Base-by-base conservation (phyloP, 2,329 filamentous ascomycete genomes). In the Aspergillus pseudotamarii region DNA sequence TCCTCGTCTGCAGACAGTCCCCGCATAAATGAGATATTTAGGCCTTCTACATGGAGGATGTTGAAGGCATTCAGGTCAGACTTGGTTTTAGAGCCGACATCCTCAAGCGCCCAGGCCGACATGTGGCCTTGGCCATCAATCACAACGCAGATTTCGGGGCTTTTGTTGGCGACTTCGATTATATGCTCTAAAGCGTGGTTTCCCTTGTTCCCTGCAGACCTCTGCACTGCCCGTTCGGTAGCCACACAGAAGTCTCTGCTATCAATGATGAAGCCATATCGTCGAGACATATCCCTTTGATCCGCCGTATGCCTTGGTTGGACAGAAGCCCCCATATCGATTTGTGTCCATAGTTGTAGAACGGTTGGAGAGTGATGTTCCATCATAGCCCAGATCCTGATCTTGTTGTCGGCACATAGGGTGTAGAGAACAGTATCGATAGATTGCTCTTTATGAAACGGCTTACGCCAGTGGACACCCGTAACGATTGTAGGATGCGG, bases 41-140 rank as follows among this genome's bases (percentile, higher is more conserved):
- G 68, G 2, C 85, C 85, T 71, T 91, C 87, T 30, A 94, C 86
- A 72, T 96, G 91, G 1, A 92, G 88, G 69, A 97, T 89, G 72
- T 93, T 95, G 81, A 95, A 96, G n/a, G 94, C 86, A 65, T 89
- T 88, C 32, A 88, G 84, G 4, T 85, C 83, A 63, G 86, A 87
- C 68, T 86, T 87, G 36, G 84, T 82, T 72, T 89, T 92, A 70
- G 87, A 89, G 41, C 91, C 90, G 23, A 96, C 86, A 72, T 94
- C 94, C 75, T 98, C 94, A 61, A 99, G 80, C 0, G 93, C 94
- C 92, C 94, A 97, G 0, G 92, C 93, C 46, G 92, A 93, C 90
- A 98, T 92, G 68, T 89, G 89, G 1, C 94, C 94, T 55, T 85
- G 82, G n/a, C 89, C 89, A 76, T 98, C 93, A 55, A 97, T 83